Percentiles rank a stretch among this genome's conserved stretches.
phyloP scores from a whole-genome alignment of 2,329 filamentous ascomycete species.

The Aspergillus carbonarius region DNA sequence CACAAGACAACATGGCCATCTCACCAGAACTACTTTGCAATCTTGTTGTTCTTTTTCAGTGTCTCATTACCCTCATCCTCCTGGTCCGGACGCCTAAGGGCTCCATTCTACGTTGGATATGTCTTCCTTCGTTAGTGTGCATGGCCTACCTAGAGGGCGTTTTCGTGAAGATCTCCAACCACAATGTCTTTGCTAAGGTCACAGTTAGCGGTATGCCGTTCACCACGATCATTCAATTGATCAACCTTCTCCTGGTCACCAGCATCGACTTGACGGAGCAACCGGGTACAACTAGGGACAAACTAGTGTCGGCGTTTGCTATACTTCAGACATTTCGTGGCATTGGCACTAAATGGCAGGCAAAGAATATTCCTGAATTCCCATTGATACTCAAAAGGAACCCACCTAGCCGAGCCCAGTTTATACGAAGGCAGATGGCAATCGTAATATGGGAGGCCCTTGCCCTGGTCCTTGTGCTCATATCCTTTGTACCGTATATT shows the following conservation, averaged over 20 bases:
- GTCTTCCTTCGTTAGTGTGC: not conserved
- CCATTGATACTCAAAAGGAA: not conserved
- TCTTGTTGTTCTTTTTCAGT: not conserved
- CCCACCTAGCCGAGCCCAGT: constrained; percentile 15
- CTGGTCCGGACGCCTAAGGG: not conserved
- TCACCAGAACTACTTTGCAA: not conserved
- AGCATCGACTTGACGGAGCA: not conserved
- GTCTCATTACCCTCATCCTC: not conserved
- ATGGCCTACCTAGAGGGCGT: not conserved
- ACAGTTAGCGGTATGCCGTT: not conserved
- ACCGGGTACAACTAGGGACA: not conserved
- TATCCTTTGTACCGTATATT: not conserved
- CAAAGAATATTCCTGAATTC: constrained; percentile 19
- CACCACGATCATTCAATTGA: not conserved
- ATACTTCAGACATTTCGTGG: constrained; percentile 18
- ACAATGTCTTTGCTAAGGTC: not conserved
- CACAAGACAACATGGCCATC: not conserved
- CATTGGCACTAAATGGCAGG: constrained; percentile 22
- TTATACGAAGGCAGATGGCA: constrained; percentile 20
- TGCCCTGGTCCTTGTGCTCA: constrained; percentile 13
- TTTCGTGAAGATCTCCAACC: not conserved
- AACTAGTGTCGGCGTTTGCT: not conserved
- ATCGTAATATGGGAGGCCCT: constrained; percentile 25
- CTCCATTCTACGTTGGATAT: constrained; percentile 2
- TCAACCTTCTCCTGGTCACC: not conserved